Percentiles rank a stretch among this genome's conserved stretches.
These are phyloP conservation scores for Lyophyllum decastes DNA, from an alignment of 768 basidiomycete species.

Conservation along the genomic window DNA sequence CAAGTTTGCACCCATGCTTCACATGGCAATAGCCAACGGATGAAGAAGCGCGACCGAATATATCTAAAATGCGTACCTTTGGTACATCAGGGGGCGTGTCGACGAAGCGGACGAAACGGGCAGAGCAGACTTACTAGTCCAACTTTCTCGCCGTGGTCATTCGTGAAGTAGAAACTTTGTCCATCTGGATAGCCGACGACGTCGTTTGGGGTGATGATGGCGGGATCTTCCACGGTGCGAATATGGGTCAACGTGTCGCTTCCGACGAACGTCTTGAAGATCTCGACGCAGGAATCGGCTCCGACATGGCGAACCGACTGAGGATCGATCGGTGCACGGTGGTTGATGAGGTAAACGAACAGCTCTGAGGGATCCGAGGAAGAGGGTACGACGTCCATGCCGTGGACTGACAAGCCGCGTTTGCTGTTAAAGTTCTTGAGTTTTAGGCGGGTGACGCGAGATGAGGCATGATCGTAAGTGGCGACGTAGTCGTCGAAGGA, in stretches of 20 bases:
- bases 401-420: conserved; percentile 58
- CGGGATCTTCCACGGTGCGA: conserved; percentile 54
- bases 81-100: not conserved
- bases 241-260: conserved; percentile 49
- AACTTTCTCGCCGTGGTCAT: conserved; percentile 59
- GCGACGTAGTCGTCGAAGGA: conserved; percentile 22
- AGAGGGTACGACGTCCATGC: conserved; percentile 69
- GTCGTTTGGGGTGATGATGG: conserved; percentile 71
- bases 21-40: conserved; percentile 69
- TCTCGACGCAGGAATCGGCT: conserved; percentile 72
- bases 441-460: conserved; percentile 45
- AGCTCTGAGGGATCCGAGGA: conserved; percentile 45
- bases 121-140: conserved; percentile 45
- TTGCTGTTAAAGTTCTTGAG: conserved; percentile 37
- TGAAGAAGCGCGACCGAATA: conserved; percentile 26
- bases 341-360: conserved; percentile 73
- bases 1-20: conserved; percentile 61
- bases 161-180: conserved; percentile 68
- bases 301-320: conserved; percentile 44
- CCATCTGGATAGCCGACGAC: conserved; percentile 67
- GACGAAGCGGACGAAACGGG: not conserved
- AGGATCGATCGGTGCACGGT: conserved; percentile 51
- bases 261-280: conserved; percentile 58
- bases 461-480: not conserved
- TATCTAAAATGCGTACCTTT: conserved; percentile 29